Base-by-base conservation (phyloP, 176 grass and related monocot genomes). In the Oryza nivara region DNA sequence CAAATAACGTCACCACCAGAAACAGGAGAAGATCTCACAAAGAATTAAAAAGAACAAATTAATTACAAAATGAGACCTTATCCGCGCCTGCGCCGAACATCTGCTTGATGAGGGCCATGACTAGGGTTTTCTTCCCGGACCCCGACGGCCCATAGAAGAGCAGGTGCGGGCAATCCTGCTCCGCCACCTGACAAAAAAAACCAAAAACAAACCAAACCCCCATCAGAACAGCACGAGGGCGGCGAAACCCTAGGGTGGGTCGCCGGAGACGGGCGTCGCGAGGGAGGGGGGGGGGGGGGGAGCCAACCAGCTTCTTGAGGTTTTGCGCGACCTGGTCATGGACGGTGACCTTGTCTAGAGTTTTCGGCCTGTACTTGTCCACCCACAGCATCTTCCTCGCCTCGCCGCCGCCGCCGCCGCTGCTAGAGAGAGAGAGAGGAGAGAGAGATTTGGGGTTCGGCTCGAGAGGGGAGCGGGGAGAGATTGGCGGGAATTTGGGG, bases 71-170 rank as follows among this genome's bases (percentile, higher is more conserved):
- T 1, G 0, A 69, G 2, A 96, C 96, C 93, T 99, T 99, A 28
- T 99, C 96, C 45, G 72, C 84, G 1, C 89, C 83, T 13, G 91
- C 43, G 71, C 96, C 96, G 51, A 99, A 99, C 89, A 99, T 99
- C 84, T 99, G 82, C 87, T 85, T 99, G 67, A 99, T 81, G 52
- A 99, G 87, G 66, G 93, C 93, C 78, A 99, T 88, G 75, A 99
- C 91, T 96, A 99, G 96, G 88, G 96, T 99, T 91, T 99, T 96
- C 84, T 94, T 99, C 65, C 96, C 96, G 19, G 96, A 92, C 58
- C 96, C 96, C 1, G 96, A 82, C 23, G 96, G 91, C 1, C 93
- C 96, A 82, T 99, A 99, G 81, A 99, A 99, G n/a, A 99, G 88
- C 14, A 99, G 82, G 72, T 99, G 96, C 4, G 96, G 93, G 88